phyloP scores from a whole-genome alignment of 331 rosid genomes.

The Dryas integrifolia region DNA sequence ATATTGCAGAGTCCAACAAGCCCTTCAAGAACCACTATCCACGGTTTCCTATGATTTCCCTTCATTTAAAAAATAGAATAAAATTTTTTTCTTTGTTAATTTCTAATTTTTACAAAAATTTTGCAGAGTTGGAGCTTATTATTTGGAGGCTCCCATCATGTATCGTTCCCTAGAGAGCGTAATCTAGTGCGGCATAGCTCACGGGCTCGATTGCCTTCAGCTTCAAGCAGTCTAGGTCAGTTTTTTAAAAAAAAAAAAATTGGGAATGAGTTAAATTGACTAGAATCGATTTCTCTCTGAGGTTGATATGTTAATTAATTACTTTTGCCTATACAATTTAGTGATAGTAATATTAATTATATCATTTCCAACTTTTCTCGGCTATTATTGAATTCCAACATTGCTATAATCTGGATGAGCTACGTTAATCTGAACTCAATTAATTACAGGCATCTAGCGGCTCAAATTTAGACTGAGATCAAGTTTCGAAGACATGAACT shows the following conservation, averaged over 20 bases:
- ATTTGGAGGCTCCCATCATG: constrained; percentile 18
- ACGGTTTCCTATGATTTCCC: constrained; percentile 18
- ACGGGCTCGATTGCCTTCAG: constrained; percentile 25
- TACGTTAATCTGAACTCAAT: background rate
- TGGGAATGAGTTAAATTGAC: background rate
- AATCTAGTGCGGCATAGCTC: constrained; percentile 11
- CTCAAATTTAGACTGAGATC: background rate
- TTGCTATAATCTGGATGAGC: background rate
- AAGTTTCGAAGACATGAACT: background rate
- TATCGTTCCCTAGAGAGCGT: constrained; percentile 20
- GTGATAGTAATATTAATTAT: background rate
- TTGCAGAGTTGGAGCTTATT: constrained; percentile 32
- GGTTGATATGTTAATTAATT: background rate
- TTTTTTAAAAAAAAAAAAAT: background rate
- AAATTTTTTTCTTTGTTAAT: background rate
- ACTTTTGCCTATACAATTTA: background rate
- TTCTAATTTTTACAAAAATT: background rate
- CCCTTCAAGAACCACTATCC: constrained; percentile 12
- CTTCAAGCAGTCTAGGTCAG: constrained; percentile 34
- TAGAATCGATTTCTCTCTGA: no score
- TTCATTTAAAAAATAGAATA: background rate
- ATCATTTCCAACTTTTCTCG: background rate
- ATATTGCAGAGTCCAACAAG: constrained; percentile 22
- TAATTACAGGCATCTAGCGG: background rate
- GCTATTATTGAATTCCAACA: background rate